Evolutionary conservation across 768 basidiomycete species (phyloP).

Genomic region (Rubroboletus pulcherrimus): DNA sequence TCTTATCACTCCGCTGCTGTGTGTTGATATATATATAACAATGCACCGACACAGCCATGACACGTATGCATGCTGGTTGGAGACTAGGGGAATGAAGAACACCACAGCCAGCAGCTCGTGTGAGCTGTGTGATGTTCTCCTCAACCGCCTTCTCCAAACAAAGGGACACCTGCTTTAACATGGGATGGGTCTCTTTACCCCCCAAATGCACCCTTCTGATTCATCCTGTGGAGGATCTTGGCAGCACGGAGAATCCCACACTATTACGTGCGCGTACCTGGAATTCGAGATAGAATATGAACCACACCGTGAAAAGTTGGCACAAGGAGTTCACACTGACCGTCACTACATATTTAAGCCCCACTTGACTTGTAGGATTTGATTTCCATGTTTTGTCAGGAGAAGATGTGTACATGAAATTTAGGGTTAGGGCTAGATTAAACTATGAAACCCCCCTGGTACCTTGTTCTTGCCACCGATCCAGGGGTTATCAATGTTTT

Average conservation of each 20-base stretch:
- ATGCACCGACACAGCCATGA: not conserved
- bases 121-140: no score
- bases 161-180: constrained; percentile 62
- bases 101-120: no score
- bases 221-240: constrained; percentile 67
- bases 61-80: not conserved
- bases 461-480: no score
- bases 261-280: not conserved
- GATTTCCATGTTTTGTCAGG: no score
- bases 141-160: not conserved
- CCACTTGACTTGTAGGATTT: no score
- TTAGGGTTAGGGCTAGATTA: no score
- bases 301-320: constrained; percentile 51
- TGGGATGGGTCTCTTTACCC: constrained; percentile 68
- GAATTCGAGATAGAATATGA: not conserved
- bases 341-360: no score
- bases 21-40: not conserved
- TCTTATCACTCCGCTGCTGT: not conserved
- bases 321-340: no score
- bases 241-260: constrained; percentile 60
- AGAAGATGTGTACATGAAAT: no score
- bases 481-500: no score
- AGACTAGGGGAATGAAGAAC: not conserved
- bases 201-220: constrained; percentile 64
- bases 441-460: no score